Evolutionary conservation across 768 basidiomycete genomes (phyloP), one percentile per base, ranked within the genome.

Genomic region (Leccinum aurantiacum): DNA sequence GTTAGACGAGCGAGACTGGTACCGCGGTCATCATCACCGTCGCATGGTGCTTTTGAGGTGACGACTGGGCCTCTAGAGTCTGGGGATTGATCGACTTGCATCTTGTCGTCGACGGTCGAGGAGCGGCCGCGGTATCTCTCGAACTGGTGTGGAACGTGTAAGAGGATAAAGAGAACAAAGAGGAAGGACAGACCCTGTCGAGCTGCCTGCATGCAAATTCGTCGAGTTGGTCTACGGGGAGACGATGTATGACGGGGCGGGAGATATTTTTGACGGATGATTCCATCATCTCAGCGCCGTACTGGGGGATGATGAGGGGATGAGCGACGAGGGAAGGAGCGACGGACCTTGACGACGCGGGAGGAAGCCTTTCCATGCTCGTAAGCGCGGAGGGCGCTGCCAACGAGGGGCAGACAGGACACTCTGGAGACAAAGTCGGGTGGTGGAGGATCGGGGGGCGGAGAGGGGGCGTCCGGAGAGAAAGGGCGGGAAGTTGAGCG

Each of bases 161-260:
- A 41, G 38, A 41, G 17, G 8, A 8, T 41, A 41, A 46, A 6
- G 31, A 14, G 8, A 9, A 17, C 1, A 44, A 3, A 6, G 10
- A 11, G 44, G 5, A 37, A 33, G 29, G 52, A 54, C 88, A 68
- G 63, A 94, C 90, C 71, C 85, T 81, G 75, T 95, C 92, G 44
- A 95, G 80, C 70, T 95, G 92, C 59, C 91, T 81, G 69, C 90
- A 92, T 2, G 93, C 93, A 73, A 94, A 94, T 60, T 92, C 91
- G 62, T 95, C 93, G 14, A 95, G 75, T 66, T 87, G 85, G 61
- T 80, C 82, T 52, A 90, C 88, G 10, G 91, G 90, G 0, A 94
- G 78, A 27, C 88, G 82, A 58, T 90, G 84, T 54, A 93, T 88
- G 52, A 93, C 92, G 27, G 92, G 92, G 17, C 86, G 80, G 27